Base-by-base conservation (phyloP, 1,284 basidiomycete species). In the Butyriboletus regius region DNA sequence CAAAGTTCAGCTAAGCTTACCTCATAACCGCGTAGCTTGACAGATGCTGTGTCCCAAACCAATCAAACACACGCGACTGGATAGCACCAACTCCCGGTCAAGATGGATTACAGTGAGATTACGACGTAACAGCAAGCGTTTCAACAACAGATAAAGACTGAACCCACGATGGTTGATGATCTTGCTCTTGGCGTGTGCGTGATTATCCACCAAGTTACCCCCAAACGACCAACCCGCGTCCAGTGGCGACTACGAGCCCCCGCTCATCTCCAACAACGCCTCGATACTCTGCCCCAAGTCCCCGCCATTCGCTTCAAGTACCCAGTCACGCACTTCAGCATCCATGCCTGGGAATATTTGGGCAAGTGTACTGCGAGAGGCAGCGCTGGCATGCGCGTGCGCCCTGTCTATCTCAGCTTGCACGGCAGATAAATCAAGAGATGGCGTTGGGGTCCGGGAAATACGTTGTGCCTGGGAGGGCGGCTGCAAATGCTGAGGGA, bases 201-300 rank as follows among this genome's bases (percentile, higher is more conserved):
- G 50, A 53, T 6, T 5, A 37, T 6, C 22, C 13, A 12, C 12
- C 18, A n/a, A 18, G 6, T 13, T 8, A 15, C 4, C 17, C n/a
- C 15, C 15, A 24, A 9, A 24, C 8, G 22, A 35, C 26, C 47
- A 39, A 17, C 15, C 20, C 22, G 13, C 9, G 15, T 14, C 33
- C 8, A 13, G 20, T 20, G 31, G 18, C 35, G 13, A 24, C 31
- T 48, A 60, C 24, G 62, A 58, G 8, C 75, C 77, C 51, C 76
- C 78, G 56, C 77, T 80, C 77, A 89, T 88, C 70, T 91, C 89
- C 60, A 91, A 70, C 49, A 91, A 64, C 47, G 76, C 78, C 67
- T 95, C 92, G 59, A 95, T 93, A 62, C 90, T 91, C 74, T 80
- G 79, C 48, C 90, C 92, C 51, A 95, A 64, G 70, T 96, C 91